A percentile compares a stretch with the other conserved stretches of the same genome.
Evolutionary conservation across 441 rosid genomes (phyloP).

Genomic region (Populus hybrid): DNA sequence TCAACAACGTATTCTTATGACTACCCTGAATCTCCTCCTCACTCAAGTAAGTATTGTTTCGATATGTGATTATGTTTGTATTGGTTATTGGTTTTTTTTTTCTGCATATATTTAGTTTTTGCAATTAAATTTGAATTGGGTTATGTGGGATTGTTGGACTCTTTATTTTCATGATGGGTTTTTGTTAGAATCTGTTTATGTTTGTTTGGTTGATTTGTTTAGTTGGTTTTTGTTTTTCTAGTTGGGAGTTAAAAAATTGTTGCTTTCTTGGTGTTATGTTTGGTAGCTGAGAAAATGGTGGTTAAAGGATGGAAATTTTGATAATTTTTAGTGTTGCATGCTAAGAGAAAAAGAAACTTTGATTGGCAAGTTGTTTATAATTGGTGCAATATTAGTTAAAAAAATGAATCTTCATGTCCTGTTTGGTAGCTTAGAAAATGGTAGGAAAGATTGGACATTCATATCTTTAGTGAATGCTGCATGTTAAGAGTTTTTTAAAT

Average conservation of each 20-base stretch:
- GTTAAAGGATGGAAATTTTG: neutral
- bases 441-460: neutral
- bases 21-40: constrained; percentile 19
- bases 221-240: neutral
- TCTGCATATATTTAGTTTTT: neutral
- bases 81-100: too few relatives aligned
- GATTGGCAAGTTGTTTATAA: too few relatives aligned
- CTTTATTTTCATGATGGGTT: neutral
- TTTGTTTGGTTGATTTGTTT: neutral
- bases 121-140: constrained; percentile 1
- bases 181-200: neutral
- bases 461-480: neutral
- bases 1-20: constrained; percentile 27
- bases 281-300: neutral
- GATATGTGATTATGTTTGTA: neutral
- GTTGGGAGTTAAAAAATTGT: neutral
- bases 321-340: neutral
- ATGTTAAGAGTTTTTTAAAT: neutral
- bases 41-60: constrained; percentile 16
- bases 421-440: constrained; percentile 1
- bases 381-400: too few relatives aligned
- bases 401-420: neutral
- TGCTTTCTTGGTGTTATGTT: neutral
- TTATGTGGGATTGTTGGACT: neutral
- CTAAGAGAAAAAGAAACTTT: neutral